Evolutionary conservation across 2,329 filamentous ascomycete genomes (phyloP), one percentile per base, ranked within the genome.

Genomic region (Hypomyces rosellus): DNA sequence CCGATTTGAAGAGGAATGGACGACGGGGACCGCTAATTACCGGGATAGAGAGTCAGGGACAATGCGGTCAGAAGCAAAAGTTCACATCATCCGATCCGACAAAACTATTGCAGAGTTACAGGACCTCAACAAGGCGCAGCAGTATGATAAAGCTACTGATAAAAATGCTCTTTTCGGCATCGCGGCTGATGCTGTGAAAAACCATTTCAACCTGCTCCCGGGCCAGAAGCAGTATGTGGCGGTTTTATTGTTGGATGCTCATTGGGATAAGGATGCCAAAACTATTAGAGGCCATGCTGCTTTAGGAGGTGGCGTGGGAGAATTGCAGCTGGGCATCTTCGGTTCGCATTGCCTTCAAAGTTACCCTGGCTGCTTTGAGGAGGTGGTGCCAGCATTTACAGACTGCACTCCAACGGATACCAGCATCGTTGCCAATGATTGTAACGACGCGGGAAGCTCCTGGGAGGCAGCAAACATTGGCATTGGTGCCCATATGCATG

Each of bases 401-500:
- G 91, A 97, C 67, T 96, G 90, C 67, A 96, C 91, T 3, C 82
- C 85, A 33, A 96, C 90, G 0, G 89, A 97, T 63, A 88, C 84
- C 9, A 79, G 82, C 37, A 80, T 80, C 59, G 83, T 96, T 36
- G 86, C 87, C 14, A 96, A 96, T 61, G 89, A 95, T 64, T 89
- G 84, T 65, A 86, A 87, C 59, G 88, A 96, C 57, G 85, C 85
- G 6, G 91, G 91, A 20, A 95, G 88, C 63, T 93, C 84, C 43
- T 97, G 92, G 92, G 92, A 97, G 66, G 84, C 90, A n/a, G 90
- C 89, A 22, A 95, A 92, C 59, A 86, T 96, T 54, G 91, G 91
- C 30, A 95, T 97, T 56, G 92, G 92, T 7, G 91, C 89, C 9
- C 92, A 97, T 67, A 69, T 97, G 44, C 92, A 95, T 66, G 90